These are phyloP conservation scores for Fusarium heterosporum DNA, from an alignment of 2,329 filamentous ascomycete genomes.

Conservation along the genomic window DNA sequence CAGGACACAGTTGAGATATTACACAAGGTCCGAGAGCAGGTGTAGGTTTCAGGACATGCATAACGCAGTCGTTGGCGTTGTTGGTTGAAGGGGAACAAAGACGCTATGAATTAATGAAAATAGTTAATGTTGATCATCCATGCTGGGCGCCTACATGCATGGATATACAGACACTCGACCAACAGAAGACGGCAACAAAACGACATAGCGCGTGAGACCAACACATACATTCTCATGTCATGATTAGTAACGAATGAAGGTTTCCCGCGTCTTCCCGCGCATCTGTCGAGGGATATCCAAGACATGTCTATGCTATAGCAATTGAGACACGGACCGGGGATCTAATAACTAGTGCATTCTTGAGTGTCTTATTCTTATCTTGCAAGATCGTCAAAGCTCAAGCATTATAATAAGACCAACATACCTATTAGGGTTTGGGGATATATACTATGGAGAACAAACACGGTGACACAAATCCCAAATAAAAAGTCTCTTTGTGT, in stretches of 20 bases:
- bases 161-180: not conserved
- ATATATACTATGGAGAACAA: not conserved
- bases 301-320: slow-evolving; percentile 22
- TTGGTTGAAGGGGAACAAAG: not conserved
- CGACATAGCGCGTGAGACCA: too few species aligned
- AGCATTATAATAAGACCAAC: slow-evolving; percentile 12
- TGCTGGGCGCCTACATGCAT: slow-evolving; percentile 10
- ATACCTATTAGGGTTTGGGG: not conserved
- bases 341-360: slow-evolving; percentile 8
- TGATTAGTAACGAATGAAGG: not conserved
- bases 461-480: slow-evolving; percentile 4
- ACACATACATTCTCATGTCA: slow-evolving; percentile 8
- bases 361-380: slow-evolving; percentile 28
- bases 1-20: not conserved
- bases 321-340: slow-evolving; percentile 34
- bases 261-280: slow-evolving; percentile 3
- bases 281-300: slow-evolving; percentile 28
- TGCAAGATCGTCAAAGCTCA: slow-evolving; percentile 4
- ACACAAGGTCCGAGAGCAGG: slow-evolving; percentile 19
- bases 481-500: slow-evolving; percentile 6
- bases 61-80: slow-evolving; percentile 9
- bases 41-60: slow-evolving; percentile 26
- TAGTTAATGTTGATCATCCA: not conserved
- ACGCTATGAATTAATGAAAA: not conserved
- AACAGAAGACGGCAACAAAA: too few species aligned